Conservation (phyloP, 768 basidiomycete genomes). For the Pleurotus tuoliensis region DNA sequence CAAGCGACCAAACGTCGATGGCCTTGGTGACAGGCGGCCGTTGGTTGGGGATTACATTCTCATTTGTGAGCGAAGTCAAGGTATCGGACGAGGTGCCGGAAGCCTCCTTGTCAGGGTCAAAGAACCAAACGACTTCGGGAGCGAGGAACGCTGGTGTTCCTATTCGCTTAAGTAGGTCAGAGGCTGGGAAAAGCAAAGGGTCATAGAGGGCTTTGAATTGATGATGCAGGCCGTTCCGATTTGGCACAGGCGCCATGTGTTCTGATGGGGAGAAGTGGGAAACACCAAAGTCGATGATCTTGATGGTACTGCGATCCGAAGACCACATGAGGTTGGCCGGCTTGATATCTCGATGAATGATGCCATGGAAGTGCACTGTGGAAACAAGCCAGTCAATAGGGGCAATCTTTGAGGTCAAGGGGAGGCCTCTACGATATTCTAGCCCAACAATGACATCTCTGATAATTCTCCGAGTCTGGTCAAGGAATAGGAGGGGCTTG, state of each 20-base stretch:
- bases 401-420: background rate
- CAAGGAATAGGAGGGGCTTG: slow-evolving; percentile 29
- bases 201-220: slow-evolving; percentile 13
- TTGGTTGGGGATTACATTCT: slow-evolving; percentile 14
- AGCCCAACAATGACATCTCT: slow-evolving; percentile 38
- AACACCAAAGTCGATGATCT: slow-evolving; percentile 95
- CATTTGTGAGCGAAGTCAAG: slow-evolving; percentile 10
- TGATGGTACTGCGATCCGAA: slow-evolving; percentile 75
- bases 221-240: background rate
- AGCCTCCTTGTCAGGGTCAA: slow-evolving; percentile 17
- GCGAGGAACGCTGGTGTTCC: slow-evolving; percentile 44
- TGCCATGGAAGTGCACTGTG: slow-evolving; percentile 21
- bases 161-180: slow-evolving; percentile 33
- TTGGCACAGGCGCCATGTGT: background rate
- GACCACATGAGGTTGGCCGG: slow-evolving; percentile 92
- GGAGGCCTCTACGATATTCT: slow-evolving; percentile 34
- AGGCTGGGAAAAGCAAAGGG: slow-evolving; percentile 29
- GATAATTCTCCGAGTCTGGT: slow-evolving; percentile 37
- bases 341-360: slow-evolving; percentile 93
- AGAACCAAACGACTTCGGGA: slow-evolving; percentile 40
- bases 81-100: slow-evolving; percentile 19
- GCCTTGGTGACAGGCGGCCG: slow-evolving; percentile 41
- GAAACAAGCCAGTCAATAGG: background rate
- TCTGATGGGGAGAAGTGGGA: slow-evolving; percentile 36
- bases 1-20: slow-evolving; percentile 45